These are phyloP conservation scores for Curvularia sp. DNA, from an alignment of 2,329 filamentous ascomycete species.

Conservation along the genomic window DNA sequence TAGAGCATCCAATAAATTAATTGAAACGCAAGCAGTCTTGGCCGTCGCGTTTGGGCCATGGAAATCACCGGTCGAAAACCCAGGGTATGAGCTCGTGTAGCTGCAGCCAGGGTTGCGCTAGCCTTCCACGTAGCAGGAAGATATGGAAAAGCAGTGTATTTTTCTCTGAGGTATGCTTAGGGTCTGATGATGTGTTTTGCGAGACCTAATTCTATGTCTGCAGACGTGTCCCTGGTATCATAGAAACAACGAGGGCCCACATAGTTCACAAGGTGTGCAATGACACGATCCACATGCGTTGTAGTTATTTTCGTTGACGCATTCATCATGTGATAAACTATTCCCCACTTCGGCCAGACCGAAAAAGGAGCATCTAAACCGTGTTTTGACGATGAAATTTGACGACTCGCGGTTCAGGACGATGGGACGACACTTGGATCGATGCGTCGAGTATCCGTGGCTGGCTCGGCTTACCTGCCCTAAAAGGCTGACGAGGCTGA, in stretches of 20 bases:
- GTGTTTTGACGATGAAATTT: background rate
- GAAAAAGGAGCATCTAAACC: background rate
- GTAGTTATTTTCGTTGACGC: background rate
- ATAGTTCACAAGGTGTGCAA: background rate
- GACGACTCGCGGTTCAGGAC: background rate
- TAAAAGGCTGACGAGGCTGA: background rate
- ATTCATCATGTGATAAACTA: background rate
- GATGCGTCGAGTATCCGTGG: background rate
- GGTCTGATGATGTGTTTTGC: background rate
- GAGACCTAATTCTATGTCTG: background rate
- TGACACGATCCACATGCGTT: background rate
- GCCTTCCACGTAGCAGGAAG: background rate
- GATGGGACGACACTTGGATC: background rate
- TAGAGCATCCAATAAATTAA: background rate
- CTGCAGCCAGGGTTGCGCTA: background rate
- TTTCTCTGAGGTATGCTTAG: background rate
- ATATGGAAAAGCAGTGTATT: background rate
- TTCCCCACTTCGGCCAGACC: background rate
- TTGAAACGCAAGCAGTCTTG: too few species aligned
- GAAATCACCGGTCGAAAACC: background rate
- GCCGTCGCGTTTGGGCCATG: background rate
- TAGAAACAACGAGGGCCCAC: too few species aligned
- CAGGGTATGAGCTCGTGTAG: background rate
- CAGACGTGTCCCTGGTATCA: background rate
- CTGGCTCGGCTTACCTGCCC: background rate